Evolutionary conservation across 2,329 filamentous ascomycete species (phyloP).

Genomic region (Penicillium sp.): DNA sequence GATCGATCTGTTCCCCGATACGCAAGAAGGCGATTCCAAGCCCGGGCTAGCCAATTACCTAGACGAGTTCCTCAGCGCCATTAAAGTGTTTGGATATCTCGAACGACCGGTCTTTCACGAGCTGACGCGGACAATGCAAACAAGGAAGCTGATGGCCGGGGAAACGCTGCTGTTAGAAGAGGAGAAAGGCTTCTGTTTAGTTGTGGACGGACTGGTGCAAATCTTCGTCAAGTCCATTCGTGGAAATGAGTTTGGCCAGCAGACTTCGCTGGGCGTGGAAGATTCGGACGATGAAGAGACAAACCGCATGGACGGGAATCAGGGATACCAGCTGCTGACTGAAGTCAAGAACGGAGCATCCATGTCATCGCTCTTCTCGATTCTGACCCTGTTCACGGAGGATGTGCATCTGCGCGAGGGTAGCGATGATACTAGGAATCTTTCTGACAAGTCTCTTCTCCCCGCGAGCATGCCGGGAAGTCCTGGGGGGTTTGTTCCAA

Average conservation of each 20-base stretch:
- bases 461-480: constrained; percentile 40
- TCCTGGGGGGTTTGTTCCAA: constrained; percentile 28
- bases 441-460: constrained; percentile 23
- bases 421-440: constrained; percentile 50
- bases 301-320: constrained; percentile 55
- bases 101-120: constrained; percentile 97
- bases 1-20: constrained; percentile 90
- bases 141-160: constrained; percentile 88
- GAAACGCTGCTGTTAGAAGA: constrained; percentile 94
- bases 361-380: constrained; percentile 97
- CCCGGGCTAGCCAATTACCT: constrained; percentile 92
- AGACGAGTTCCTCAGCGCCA: constrained; percentile 95
- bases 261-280: constrained; percentile 42
- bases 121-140: constrained; percentile 96
- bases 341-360: constrained; percentile 97
- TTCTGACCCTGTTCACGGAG: constrained; percentile 94
- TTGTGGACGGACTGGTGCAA: constrained; percentile 92
- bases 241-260: constrained; percentile 33
- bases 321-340: constrained; percentile 90
- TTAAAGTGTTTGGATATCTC: constrained; percentile 97
- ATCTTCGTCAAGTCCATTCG: constrained; percentile 93
- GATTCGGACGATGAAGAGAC: constrained; percentile 63
- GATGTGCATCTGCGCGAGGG: constrained; percentile 72
- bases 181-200: constrained; percentile 95
- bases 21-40: constrained; percentile 84